Conservation (phyloP, 306 rosid genomes). For the Inga laurina region DNA sequence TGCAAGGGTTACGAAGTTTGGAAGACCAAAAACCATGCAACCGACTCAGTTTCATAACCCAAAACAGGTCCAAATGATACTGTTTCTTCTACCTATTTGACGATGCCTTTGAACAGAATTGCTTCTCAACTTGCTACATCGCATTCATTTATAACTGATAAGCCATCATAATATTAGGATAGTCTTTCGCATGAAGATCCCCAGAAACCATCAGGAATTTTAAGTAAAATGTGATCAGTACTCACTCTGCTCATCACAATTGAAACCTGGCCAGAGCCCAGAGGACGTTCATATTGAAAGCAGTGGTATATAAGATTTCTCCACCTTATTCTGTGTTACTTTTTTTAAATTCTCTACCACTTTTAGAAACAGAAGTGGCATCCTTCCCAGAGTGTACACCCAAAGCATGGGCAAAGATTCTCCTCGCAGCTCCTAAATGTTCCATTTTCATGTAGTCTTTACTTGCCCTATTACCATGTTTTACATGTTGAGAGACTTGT, state of each 20-base stretch:
- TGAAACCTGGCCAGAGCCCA: slow-evolving; percentile 28
- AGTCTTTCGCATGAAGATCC: slow-evolving; percentile 32
- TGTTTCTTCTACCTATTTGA: slow-evolving; percentile 12
- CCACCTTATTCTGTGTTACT: slow-evolving; percentile 33
- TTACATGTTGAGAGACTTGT: slow-evolving; percentile 40
- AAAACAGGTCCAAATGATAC: slow-evolving; percentile 28
- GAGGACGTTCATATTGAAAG: slow-evolving; percentile 19
- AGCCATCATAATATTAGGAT: slow-evolving; percentile 24
- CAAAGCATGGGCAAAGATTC: slow-evolving; percentile 93
- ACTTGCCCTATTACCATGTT: slow-evolving; percentile 42
- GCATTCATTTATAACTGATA: slow-evolving; percentile 14
- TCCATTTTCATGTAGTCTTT: slow-evolving; percentile 70
- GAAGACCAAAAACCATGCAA: slow-evolving; percentile 16
- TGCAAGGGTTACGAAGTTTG: not conserved
- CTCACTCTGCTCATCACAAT: slow-evolving; percentile 33
- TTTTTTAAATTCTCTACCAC: slow-evolving; percentile 48
- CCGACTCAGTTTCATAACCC: slow-evolving; percentile 21
- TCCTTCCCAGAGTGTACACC: slow-evolving; percentile 72
- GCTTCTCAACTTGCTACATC: slow-evolving; percentile 22
- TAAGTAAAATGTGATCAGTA: slow-evolving; percentile 26
- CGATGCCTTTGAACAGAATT: slow-evolving; percentile 6
- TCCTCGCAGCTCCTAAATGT: slow-evolving; percentile 92
- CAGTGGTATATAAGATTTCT: slow-evolving; percentile 31
- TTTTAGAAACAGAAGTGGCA: slow-evolving; percentile 47
- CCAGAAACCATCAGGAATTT: slow-evolving; percentile 10